A percentile compares a stretch with the other conserved stretches of the same genome.
Conservation (phyloP, 2,329 filamentous ascomycete species). For the Penicillium hesseltinei region DNA sequence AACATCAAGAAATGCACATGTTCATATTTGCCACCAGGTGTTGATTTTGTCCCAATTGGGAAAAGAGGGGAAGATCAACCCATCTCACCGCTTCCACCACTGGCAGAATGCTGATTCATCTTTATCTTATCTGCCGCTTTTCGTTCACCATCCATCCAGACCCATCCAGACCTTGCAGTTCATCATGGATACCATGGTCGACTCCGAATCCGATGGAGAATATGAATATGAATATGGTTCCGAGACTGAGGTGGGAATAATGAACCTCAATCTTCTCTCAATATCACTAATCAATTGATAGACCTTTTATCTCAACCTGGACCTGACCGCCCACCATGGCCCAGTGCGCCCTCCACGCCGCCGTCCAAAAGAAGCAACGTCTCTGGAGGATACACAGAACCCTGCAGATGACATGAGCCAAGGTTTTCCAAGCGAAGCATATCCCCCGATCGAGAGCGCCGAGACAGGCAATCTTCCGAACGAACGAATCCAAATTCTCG, state of each 20-base stretch:
- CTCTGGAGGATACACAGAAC: slow-evolving; percentile 8
- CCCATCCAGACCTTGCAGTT: neutral
- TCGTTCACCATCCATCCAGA: neutral
- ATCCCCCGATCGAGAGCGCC: slow-evolving; percentile 42
- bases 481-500: slow-evolving; percentile 71
- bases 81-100: neutral
- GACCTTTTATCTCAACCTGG: slow-evolving; percentile 60
- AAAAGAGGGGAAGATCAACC: neutral
- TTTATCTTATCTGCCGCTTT: slow-evolving; percentile 14
- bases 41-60: neutral
- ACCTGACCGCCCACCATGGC: slow-evolving; percentile 51
- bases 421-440: slow-evolving; percentile 26
- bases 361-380: slow-evolving; percentile 20
- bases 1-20: neutral
- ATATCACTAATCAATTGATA: slow-evolving; percentile 28
- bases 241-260: slow-evolving; percentile 49
- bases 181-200: slow-evolving; percentile 25
- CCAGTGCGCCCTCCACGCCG: slow-evolving; percentile 35
- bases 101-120: slow-evolving; percentile 3
- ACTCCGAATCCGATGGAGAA: slow-evolving; percentile 44
- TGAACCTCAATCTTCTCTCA: neutral
- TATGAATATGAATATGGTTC: slow-evolving; percentile 62
- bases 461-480: slow-evolving; percentile 22
- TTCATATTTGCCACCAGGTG: neutral
- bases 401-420: neutral